Conservation (phyloP, 192 early-diverging fungal species). For the Rhizoclosmatium globosum region DNA sequence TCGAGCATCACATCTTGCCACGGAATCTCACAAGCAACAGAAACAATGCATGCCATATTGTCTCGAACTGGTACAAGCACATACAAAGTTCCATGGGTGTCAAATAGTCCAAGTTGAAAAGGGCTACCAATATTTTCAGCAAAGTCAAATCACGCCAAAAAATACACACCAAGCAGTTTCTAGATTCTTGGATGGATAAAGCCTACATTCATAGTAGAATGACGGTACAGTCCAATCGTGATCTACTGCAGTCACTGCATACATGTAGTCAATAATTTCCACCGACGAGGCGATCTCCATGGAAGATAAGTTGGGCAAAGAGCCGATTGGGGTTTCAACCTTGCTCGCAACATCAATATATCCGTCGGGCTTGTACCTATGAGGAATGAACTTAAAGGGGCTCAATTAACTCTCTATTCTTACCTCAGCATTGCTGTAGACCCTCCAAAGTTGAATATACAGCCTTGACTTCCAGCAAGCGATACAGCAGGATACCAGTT, state of each 20-base stretch:
- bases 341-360: neutral
- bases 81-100: neutral
- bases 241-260: neutral
- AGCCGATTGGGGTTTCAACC: neutral
- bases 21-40: neutral
- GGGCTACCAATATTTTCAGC: neutral
- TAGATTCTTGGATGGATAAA: neutral
- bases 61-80: neutral
- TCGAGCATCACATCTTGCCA: neutral
- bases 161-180: neutral
- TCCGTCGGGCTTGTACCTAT: constrained; percentile 12
- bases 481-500: constrained; percentile 75
- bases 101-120: constrained; percentile 8
- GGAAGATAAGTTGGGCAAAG: neutral
- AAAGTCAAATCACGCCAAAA: neutral
- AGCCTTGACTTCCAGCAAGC: constrained; percentile 76
- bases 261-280: neutral
- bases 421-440: constrained; percentile 46
- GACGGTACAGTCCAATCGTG: constrained; percentile 17
- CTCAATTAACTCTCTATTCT: too few species aligned
- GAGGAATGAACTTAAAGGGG: too few species aligned
- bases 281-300: neutral
- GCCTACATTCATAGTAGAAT: constrained; percentile 16
- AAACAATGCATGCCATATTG: neutral
- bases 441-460: constrained; percentile 74